A percentile compares a stretch with the other conserved stretches of the same genome.
phyloP scores from a whole-genome alignment of 495 filamentous ascomycete species.

The Aspergillus kassunensis region DNA sequence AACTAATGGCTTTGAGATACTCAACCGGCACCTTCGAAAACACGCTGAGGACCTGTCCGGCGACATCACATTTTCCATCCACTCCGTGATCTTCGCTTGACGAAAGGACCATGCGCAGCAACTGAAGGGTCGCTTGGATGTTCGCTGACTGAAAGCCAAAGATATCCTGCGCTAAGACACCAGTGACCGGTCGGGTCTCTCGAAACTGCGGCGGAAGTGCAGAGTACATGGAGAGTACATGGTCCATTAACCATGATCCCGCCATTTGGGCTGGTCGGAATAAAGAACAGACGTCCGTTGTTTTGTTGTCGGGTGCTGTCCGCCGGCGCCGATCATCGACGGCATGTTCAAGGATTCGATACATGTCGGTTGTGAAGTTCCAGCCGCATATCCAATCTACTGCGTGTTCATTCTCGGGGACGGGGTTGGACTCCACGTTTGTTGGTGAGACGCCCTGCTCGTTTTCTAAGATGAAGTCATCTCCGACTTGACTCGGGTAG shows the following conservation, averaged over 20 bases:
- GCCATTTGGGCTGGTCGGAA: background rate
- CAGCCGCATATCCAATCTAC: background rate
- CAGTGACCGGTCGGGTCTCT: background rate
- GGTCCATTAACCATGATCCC: background rate
- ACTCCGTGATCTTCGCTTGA: slow-evolving; percentile 1
- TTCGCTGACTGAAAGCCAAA: slow-evolving; percentile 6
- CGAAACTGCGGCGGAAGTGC: background rate
- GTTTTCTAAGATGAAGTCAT: background rate
- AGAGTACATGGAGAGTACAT: background rate
- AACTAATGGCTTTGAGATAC: slow-evolving; percentile 2
- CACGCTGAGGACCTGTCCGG: background rate
- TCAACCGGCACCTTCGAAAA: slow-evolving; percentile 3
- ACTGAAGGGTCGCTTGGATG: slow-evolving; percentile 2
- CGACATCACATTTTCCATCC: background rate
- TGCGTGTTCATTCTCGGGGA: too few species aligned
- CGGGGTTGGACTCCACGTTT: too few species aligned
- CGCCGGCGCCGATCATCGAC: background rate
- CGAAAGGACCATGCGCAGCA: slow-evolving; percentile 1
- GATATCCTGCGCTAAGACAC: background rate
- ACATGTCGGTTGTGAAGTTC: slow-evolving; percentile 5
- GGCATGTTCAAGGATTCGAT: slow-evolving; percentile 1
- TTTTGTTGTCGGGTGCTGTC: background rate
- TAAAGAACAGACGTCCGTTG: background rate
- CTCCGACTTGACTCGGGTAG: background rate
- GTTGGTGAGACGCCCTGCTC: background rate